Conservation (phyloP, 371 early-diverging fungal genomes). For the Phascolomyces articulosus region DNA sequence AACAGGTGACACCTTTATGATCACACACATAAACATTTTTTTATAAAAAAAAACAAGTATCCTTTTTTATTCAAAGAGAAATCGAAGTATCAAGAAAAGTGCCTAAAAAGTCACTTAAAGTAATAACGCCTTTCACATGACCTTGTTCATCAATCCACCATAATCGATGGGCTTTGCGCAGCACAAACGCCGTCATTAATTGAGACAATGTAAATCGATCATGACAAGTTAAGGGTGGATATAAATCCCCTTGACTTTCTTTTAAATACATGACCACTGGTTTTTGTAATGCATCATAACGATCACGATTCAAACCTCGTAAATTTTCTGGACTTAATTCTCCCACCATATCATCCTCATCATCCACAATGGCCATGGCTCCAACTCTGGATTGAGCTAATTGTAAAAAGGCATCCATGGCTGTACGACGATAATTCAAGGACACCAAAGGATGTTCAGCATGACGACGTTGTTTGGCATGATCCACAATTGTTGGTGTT, state of each 20-base stretch:
- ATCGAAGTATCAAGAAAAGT: slow-evolving; percentile 15
- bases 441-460: not conserved
- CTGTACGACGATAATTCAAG: slow-evolving; percentile 52
- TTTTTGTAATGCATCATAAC: slow-evolving; percentile 47
- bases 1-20: no score
- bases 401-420: slow-evolving; percentile 55
- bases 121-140: slow-evolving; percentile 57
- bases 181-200: slow-evolving; percentile 57
- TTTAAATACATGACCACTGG: slow-evolving; percentile 47
- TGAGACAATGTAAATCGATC: slow-evolving; percentile 60
- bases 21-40: no score
- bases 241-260: slow-evolving; percentile 50
- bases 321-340: slow-evolving; percentile 67
- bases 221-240: slow-evolving; percentile 57
- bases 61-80: not conserved
- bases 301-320: slow-evolving; percentile 58
- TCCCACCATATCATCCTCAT: slow-evolving; percentile 52
- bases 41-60: not conserved
- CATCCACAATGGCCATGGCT: slow-evolving; percentile 58
- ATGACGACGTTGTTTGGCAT: slow-evolving; percentile 9
- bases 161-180: slow-evolving; percentile 53
- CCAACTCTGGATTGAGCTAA: slow-evolving; percentile 46
- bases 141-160: slow-evolving; percentile 62
- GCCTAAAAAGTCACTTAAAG: slow-evolving; percentile 24
- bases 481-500: slow-evolving; percentile 36